phyloP scores from a whole-genome alignment of 2,329 filamentous ascomycete genomes.

The Alternaria triticina region DNA sequence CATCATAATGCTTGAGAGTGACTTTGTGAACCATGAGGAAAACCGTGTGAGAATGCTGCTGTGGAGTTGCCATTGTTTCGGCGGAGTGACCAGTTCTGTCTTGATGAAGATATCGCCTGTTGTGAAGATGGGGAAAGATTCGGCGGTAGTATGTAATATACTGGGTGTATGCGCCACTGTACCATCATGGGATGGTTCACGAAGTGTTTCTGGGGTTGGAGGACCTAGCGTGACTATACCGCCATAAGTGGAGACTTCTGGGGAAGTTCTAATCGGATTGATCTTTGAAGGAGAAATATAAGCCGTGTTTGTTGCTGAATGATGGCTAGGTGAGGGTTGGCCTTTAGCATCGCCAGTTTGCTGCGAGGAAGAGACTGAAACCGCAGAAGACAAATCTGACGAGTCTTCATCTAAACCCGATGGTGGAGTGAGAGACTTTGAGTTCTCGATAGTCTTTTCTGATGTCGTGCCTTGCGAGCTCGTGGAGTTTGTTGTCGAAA shows the following conservation, averaged over 20 bases:
- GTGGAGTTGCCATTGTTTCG: conserved; percentile 21
- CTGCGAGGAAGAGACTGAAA: neutral
- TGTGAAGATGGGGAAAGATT: conserved; percentile 5
- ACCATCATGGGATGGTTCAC: neutral
- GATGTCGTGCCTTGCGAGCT: neutral
- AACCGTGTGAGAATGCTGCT: conserved; percentile 12
- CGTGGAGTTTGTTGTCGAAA: neutral
- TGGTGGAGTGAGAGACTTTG: neutral
- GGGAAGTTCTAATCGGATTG: neutral
- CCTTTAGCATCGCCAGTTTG: neutral
- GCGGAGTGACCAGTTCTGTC: neutral
- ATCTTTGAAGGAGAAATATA: neutral
- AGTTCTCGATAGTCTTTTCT: neutral
- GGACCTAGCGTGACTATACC: neutral
- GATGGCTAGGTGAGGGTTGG: neutral
- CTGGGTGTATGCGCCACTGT: neutral
- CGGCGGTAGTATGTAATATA: neutral
- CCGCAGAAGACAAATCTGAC: neutral
- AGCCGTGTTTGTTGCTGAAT: neutral
- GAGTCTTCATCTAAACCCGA: neutral
- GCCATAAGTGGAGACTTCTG: neutral
- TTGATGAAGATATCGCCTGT: conserved; percentile 9
- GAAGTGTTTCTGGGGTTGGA: neutral
- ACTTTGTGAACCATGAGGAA: conserved; percentile 21
- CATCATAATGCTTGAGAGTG: neutral